These are phyloP conservation scores for Zygoascus hellenicus DNA, from an alignment of 1,139 yeast genomes.

Conservation along the genomic window DNA sequence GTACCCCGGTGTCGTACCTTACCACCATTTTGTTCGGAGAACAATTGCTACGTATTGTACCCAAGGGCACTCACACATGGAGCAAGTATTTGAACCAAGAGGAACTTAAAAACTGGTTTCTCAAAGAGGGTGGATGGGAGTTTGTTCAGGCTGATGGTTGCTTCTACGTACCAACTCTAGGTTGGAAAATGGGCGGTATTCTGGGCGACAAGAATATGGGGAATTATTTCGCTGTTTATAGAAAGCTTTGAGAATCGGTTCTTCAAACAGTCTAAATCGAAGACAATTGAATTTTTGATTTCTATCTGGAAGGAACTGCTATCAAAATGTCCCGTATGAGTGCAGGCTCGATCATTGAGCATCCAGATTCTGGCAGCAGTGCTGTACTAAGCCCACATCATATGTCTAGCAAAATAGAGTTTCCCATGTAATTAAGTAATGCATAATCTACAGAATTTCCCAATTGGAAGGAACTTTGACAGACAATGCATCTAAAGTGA, in stretches of 20 bases:
- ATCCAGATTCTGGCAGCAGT: too few relatives aligned
- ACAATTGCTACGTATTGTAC: slow-evolving; percentile 70
- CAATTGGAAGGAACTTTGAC: neutral
- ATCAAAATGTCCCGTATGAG: too few relatives aligned
- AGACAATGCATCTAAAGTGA: neutral
- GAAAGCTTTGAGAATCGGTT: slow-evolving; percentile 18
- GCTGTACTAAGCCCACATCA: too few relatives aligned
- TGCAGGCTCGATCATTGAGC: too few relatives aligned
- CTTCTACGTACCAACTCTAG: slow-evolving; percentile 71
- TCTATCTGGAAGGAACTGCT: too few relatives aligned
- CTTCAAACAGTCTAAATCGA: too few relatives aligned
- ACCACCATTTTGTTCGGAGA: slow-evolving; percentile 93
- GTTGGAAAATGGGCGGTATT: slow-evolving; percentile 64
- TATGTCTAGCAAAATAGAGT: too few relatives aligned
- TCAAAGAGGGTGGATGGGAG: slow-evolving; percentile 39
- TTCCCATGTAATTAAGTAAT: too few relatives aligned
- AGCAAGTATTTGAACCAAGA: slow-evolving; percentile 74
- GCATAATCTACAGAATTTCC: too few relatives aligned
- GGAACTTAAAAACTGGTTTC: slow-evolving; percentile 68
- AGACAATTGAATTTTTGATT: too few relatives aligned
- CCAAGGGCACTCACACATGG: slow-evolving; percentile 85
- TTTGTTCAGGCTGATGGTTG: slow-evolving; percentile 72
- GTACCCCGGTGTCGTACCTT: slow-evolving; percentile 85
- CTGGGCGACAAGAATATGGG: slow-evolving; percentile 52
- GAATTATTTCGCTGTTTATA: slow-evolving; percentile 83